phyloP scores from a whole-genome alignment of 2,329 filamentous ascomycete genomes.

The Ophiostoma triangulosporum region DNA sequence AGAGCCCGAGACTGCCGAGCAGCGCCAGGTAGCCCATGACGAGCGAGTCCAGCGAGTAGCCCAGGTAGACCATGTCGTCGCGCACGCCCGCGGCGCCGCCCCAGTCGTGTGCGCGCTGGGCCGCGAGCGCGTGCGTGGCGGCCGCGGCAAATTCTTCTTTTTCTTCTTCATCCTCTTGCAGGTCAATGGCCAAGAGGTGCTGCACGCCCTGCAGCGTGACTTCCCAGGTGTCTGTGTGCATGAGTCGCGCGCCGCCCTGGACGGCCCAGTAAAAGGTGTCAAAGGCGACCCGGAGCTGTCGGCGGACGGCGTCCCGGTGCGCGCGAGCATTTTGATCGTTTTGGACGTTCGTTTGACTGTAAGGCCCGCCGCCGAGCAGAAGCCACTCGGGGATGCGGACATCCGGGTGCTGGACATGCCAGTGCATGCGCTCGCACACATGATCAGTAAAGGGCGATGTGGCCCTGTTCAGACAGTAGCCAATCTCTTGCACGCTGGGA shows the following conservation, averaged over 20 bases:
- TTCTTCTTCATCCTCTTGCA: neutral
- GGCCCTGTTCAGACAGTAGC: neutral
- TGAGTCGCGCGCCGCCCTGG: neutral
- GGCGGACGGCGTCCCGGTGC: neutral
- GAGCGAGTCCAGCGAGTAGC: conserved; percentile 3
- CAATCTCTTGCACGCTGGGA: neutral
- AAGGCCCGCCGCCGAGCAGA: conserved; percentile 3
- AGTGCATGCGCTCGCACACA: neutral
- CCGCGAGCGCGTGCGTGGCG: neutral
- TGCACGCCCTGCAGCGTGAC: conserved; percentile 10
- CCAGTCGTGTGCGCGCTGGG: neutral
- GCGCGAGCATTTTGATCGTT: neutral
- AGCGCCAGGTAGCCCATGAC: conserved; percentile 6
- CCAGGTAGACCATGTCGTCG: neutral
- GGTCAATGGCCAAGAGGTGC: conserved; percentile 5
- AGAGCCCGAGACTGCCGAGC: conserved; percentile 9
- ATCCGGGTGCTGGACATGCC: neutral
- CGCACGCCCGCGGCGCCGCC: neutral
- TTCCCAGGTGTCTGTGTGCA: conserved; percentile 3
- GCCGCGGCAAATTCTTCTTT: neutral
- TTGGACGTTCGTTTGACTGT: neutral
- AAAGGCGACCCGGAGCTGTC: neutral
- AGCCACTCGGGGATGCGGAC: conserved; percentile 7
- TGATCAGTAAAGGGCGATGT: neutral
- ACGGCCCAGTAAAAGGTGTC: conserved; percentile 3